A percentile compares a stretch with the other conserved stretches of the same genome.
Evolutionary conservation across 73 alveolate genomes (phyloP).

Genomic region (Paramecium bursaria): DNA sequence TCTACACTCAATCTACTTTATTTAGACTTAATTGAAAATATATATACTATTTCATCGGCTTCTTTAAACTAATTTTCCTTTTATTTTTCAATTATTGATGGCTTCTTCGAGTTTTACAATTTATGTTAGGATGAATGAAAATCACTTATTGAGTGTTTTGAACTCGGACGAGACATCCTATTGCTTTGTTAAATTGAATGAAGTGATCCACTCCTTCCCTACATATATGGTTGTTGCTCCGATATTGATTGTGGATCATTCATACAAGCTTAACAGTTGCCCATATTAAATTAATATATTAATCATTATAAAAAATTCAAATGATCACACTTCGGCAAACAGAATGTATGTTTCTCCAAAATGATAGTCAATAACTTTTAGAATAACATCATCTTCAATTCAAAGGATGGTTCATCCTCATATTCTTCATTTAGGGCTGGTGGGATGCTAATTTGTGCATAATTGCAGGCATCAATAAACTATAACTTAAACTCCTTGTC

Average conservation of each 20-base stretch:
- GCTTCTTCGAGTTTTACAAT: constrained; percentile 36
- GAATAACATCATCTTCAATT: constrained; percentile 9
- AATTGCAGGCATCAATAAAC: background rate
- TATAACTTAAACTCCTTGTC: background rate
- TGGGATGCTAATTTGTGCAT: background rate
- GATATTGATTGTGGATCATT: constrained; percentile 11
- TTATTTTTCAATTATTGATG: constrained; percentile 26
- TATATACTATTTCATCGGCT: background rate
- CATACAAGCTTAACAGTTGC: constrained; percentile 61
- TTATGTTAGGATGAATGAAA: background rate
- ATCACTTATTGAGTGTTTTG: background rate
- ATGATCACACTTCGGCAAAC: constrained; percentile 56
- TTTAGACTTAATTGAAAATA: background rate
- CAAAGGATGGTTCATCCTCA: background rate
- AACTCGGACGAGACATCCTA: constrained; percentile 1
- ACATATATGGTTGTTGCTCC: background rate
- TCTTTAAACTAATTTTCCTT: background rate
- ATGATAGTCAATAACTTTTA: constrained; percentile 1
- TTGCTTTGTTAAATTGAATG: constrained; percentile 21
- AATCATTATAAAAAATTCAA: constrained; percentile 22
- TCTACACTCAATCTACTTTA: background rate
- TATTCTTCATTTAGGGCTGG: background rate
- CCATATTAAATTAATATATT: no score
- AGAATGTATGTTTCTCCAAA: constrained; percentile 40
- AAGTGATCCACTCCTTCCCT: background rate